A percentile compares a stretch with the other conserved stretches of the same genome.
Conservation (phyloP, 257 asterid genomes). For the Schizonepeta tenuifolia region DNA sequence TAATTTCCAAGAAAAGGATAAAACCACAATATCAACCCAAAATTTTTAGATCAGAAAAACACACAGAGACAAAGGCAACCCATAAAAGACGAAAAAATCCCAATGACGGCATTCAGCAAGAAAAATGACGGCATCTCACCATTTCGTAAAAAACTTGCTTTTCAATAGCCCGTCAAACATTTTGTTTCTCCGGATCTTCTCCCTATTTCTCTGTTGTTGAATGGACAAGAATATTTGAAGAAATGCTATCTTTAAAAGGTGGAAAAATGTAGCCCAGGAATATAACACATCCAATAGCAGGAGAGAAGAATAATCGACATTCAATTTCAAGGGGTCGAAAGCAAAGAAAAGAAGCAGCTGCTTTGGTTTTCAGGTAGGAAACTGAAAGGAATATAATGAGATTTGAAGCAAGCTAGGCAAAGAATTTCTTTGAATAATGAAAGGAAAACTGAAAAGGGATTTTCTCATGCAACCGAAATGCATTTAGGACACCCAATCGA, state of each 20-base stretch:
- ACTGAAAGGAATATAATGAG: slow-evolving; percentile 28
- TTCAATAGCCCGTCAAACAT: slow-evolving; percentile 69
- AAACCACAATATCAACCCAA: slow-evolving; percentile 5
- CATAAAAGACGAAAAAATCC: background rate
- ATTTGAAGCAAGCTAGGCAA: slow-evolving; percentile 22
- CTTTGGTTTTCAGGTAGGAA: slow-evolving; percentile 23
- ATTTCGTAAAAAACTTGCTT: slow-evolving; percentile 69
- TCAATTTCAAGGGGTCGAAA: slow-evolving; percentile 35
- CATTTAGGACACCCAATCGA: slow-evolving; percentile 35
- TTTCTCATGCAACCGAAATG: slow-evolving; percentile 5
- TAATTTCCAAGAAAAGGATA: slow-evolving; percentile 15
- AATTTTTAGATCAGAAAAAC: background rate
- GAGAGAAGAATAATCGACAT: slow-evolving; percentile 37
- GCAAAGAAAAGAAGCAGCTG: slow-evolving; percentile 56
- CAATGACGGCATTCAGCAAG: background rate
- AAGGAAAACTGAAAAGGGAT: slow-evolving; percentile 11
- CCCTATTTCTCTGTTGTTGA: background rate
- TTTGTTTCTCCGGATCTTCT: slow-evolving; percentile 15
- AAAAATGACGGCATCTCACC: slow-evolving; percentile 53
- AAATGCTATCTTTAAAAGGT: slow-evolving; percentile 37
- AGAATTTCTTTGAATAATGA: slow-evolving; percentile 24
- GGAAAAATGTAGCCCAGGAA: slow-evolving; percentile 28
- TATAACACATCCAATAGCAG: background rate
- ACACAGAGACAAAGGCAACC: background rate
- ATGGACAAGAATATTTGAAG: slow-evolving; percentile 25